phyloP scores from a whole-genome alignment of 371 early-diverging fungal genomes.

The Zychaea mexicana region DNA sequence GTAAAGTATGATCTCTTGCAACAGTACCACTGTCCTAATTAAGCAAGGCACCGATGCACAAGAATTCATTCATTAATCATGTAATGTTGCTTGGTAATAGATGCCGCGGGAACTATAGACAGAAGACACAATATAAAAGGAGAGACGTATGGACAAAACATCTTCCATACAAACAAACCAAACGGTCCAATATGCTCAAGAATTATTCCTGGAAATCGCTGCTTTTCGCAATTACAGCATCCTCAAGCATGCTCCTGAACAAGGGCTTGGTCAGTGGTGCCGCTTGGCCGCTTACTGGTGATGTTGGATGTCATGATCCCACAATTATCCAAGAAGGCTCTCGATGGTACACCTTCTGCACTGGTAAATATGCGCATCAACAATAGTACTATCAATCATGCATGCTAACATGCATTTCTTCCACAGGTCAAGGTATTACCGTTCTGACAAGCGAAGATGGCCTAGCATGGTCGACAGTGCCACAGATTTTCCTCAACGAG shows the following conservation, averaged over 20 bases:
- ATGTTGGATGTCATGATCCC: constrained; percentile 13
- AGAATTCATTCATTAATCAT: too few species aligned
- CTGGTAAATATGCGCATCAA: too few species aligned
- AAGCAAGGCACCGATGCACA: background rate
- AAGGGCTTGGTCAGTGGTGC: background rate
- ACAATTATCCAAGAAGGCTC: constrained; percentile 11
- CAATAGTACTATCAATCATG: too few species aligned
- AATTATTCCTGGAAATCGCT: background rate
- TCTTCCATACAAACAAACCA: background rate
- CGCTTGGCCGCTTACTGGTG: constrained; percentile 7
- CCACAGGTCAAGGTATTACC: constrained; percentile 11
- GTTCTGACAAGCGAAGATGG: constrained; percentile 6
- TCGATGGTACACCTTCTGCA: constrained; percentile 8
- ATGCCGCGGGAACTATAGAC: background rate
- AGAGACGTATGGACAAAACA: background rate
- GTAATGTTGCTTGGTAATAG: too few species aligned
- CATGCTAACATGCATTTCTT: too few species aligned
- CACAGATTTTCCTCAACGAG: constrained; percentile 12
- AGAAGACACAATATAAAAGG: background rate
- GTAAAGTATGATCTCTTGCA: too few species aligned
- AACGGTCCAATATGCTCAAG: background rate
- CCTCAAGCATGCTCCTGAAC: background rate
- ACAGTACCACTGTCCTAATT: background rate
- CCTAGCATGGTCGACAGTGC: constrained; percentile 3
- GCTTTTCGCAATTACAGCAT: background rate